Evolutionary conservation across 306 rosid genomes (phyloP).

Genomic region (Luffa aegyptiaca): DNA sequence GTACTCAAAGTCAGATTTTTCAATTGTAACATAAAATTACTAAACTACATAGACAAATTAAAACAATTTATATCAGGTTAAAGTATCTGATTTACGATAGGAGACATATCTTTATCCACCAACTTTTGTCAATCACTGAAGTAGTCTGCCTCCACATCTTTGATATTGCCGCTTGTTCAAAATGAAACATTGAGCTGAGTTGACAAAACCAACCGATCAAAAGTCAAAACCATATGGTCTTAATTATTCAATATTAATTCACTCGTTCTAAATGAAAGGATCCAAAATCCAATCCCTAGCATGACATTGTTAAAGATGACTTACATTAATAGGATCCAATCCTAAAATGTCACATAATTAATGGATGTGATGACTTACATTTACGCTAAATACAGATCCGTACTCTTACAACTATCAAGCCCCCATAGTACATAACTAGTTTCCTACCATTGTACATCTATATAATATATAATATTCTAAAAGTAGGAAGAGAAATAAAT

Average conservation of each 20-base stretch:
- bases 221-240: not conserved
- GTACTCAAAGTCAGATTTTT: not conserved
- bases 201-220: not conserved
- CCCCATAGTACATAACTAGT: not conserved
- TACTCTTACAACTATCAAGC: not conserved
- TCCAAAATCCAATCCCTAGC: constrained; percentile 5
- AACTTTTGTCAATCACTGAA: not conserved
- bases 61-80: not conserved
- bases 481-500: not conserved
- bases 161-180: not conserved
- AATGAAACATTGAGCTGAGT: not conserved
- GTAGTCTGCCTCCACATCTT: not conserved
- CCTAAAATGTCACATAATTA: not conserved
- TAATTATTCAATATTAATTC: not conserved
- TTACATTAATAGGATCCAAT: not conserved
- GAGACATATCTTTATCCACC: not conserved
- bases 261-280: not conserved
- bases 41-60: not conserved
- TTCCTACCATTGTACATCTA: constrained; percentile 1
- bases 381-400: constrained; percentile 1
- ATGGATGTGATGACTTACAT: not conserved
- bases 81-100: not conserved
- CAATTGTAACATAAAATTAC: not conserved
- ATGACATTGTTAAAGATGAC: not conserved
- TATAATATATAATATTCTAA: not conserved